A percentile compares a stretch with the other conserved stretches of the same genome.
Evolutionary conservation across 1,284 basidiomycete genomes (phyloP).

Genomic region (Fomitopsis schrenkii): DNA sequence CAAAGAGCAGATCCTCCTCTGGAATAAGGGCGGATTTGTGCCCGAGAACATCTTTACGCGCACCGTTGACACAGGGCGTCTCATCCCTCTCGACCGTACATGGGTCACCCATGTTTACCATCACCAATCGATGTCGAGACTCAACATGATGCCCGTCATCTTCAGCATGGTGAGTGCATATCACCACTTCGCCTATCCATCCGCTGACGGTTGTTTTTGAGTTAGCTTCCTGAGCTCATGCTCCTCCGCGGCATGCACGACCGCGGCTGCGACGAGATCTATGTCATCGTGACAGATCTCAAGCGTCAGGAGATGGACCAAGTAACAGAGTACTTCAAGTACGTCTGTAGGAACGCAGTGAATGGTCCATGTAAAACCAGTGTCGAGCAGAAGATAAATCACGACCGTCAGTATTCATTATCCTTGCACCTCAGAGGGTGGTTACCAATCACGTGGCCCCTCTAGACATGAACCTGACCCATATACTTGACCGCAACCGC

Average conservation of each 20-base stretch:
- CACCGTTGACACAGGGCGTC: constrained; percentile 67
- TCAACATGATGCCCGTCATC: constrained; percentile 74
- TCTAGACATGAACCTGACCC: constrained; percentile 61
- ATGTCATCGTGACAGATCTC: constrained; percentile 70
- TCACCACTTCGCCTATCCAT: not conserved
- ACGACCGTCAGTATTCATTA: constrained; percentile 43
- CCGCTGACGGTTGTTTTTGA: not conserved
- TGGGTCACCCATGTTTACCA: constrained; percentile 78
- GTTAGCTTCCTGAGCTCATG: constrained; percentile 70
- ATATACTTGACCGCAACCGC: constrained; percentile 58
- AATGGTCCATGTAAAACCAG: constrained; percentile 59
- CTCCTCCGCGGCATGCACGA: constrained; percentile 75
- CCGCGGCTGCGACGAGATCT: constrained; percentile 69
- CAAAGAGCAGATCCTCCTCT: constrained; percentile 57
- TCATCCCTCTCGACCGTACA: constrained; percentile 72
- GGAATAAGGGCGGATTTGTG: constrained; percentile 73
- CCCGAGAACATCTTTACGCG: constrained; percentile 74
- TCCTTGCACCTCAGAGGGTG: not conserved
- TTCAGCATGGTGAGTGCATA: constrained; percentile 60
- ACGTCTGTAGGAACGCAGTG: constrained; percentile 59
- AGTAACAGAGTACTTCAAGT: constrained; percentile 69
- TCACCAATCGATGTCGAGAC: constrained; percentile 64
- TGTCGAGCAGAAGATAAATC: constrained; percentile 59
- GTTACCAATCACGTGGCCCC: constrained; percentile 2
- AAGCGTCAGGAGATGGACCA: constrained; percentile 76